phyloP scores from a whole-genome alignment of 108 stramenopile genomes.

The Asterionellopsis glacialis region DNA sequence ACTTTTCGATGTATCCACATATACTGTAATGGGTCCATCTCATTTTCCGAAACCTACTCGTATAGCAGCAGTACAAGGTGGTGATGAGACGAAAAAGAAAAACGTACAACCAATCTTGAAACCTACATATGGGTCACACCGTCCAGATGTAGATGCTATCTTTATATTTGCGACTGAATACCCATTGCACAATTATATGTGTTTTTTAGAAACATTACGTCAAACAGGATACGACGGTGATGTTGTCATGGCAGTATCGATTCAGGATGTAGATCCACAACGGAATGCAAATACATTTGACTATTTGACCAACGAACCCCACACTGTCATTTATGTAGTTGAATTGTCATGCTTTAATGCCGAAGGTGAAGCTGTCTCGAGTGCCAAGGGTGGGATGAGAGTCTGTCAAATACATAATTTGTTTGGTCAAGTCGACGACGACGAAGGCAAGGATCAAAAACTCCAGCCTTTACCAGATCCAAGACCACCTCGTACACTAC shows the following conservation, averaged over 20 bases:
- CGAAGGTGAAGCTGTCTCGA: slow-evolving; percentile 17
- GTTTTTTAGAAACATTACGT: slow-evolving; percentile 41
- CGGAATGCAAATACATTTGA: slow-evolving; percentile 9
- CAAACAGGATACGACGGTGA: slow-evolving; percentile 50
- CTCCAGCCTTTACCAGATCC: slow-evolving; percentile 15
- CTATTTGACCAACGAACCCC: slow-evolving; percentile 21
- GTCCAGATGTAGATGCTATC: slow-evolving; percentile 32
- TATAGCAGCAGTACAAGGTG: too few species aligned
- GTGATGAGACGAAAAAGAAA: not conserved
- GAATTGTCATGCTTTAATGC: slow-evolving; percentile 28
- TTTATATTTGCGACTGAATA: slow-evolving; percentile 28
- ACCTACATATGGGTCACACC: slow-evolving; percentile 18
- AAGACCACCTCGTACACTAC: slow-evolving; percentile 30
- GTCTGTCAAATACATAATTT: slow-evolving; percentile 42
- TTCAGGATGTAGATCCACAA: slow-evolving; percentile 10
- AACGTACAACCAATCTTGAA: not conserved
- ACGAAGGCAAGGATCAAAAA: not conserved
- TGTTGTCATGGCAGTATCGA: slow-evolving; percentile 41
- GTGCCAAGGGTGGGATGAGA: slow-evolving; percentile 42
- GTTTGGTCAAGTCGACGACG: slow-evolving; percentile 16
- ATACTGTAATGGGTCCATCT: slow-evolving; percentile 1
- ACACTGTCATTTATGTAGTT: slow-evolving; percentile 30
- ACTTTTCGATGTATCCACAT: not conserved
- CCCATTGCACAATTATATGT: slow-evolving; percentile 31
- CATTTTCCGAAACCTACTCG: slow-evolving; percentile 4